phyloP scores from a whole-genome alignment of 2,329 filamentous ascomycete species.

The Coleophoma cylindrospora region DNA sequence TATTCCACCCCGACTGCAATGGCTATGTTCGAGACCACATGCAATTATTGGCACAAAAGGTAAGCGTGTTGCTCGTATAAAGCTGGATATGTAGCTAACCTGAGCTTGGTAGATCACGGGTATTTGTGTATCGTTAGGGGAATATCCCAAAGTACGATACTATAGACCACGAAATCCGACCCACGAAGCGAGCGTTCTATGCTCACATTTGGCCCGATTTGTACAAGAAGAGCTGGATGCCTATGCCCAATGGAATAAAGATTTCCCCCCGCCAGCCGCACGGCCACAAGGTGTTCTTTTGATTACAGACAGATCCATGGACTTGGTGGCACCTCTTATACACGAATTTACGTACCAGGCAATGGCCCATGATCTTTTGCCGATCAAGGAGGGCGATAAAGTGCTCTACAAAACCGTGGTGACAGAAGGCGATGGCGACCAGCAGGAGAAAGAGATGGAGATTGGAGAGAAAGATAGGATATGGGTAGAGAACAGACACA shows the following conservation, averaged over 20 bases:
- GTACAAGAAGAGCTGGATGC: constrained; percentile 87
- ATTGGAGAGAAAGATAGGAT: constrained; percentile 87
- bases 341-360: constrained; percentile 99
- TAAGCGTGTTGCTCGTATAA: constrained; percentile 29
- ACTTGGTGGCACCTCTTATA: constrained; percentile 78
- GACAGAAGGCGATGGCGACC: constrained; percentile 66
- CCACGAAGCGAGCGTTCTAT: constrained; percentile 86
- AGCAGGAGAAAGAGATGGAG: constrained; percentile 85
- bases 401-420: constrained; percentile 76
- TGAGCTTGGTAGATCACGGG: constrained; percentile 62
- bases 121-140: constrained; percentile 85
- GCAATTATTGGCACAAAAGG: constrained; percentile 82
- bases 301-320: constrained; percentile 90
- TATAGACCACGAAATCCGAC: constrained; percentile 69
- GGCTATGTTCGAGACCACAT: constrained; percentile 77
- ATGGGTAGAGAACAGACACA: constrained; percentile 91
- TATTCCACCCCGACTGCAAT: constrained; percentile 91
- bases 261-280: constrained; percentile 75
- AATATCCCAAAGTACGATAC: constrained; percentile 90
- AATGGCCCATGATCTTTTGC: constrained; percentile 91
- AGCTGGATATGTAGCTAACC: constrained; percentile 2
- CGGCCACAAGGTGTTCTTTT: constrained; percentile 78
- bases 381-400: constrained; percentile 84
- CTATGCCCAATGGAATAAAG: constrained; percentile 77
- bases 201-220: constrained; percentile 82